Base-by-base conservation (phyloP, 2,329 filamentous ascomycete genomes). In the Salinomyces thailandicus region DNA sequence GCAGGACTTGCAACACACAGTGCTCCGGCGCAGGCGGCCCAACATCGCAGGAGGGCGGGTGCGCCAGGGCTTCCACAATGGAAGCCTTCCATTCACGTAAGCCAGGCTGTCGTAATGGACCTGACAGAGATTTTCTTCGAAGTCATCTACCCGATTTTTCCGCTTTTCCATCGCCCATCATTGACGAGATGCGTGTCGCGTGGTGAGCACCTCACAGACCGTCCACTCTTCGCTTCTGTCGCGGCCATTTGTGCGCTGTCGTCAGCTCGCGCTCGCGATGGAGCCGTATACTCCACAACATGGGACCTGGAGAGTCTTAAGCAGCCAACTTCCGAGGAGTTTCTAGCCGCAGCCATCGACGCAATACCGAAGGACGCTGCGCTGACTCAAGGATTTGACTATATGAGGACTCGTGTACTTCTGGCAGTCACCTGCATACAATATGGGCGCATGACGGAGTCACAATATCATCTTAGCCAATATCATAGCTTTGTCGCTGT, bases 91-190 rank as follows among this genome's bases (percentile, higher is more conserved):
- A 5, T 18, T 8, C 8, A 5, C 5, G 12, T 29, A 16, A 20
- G 13, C 18, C 36, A 38, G 19, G 36, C 36, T 5, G 16, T 38
- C 9, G 17, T 38, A 15, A 39, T 36, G 26, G 27, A 36, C 20
- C 15, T 32, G 4, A 20, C 68, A 13, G 60, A 67, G n/a, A 57
- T 71, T 7, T 72, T 70, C 54, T 67, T 69, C 49, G 65, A 71
- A 40, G 61, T 69, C 31, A 62, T 71, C n/a, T 72, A 71, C 49
- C 69, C 69, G 2, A 65, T 72, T 35, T 68, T 72, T 41, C 68
- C 69, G 4, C 53, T 72, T 18, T 73, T 73, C 44, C 66, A 73
- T 47, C 60, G 59, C 26, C 58, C 58, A 14, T 64, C 62, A 15
- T 58, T 68, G 27, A 47, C 61, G 17, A 48, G 58, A 6, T 59